Base-by-base conservation (phyloP, 495 filamentous ascomycete species). In the Annulohypoxylon nitens region DNA sequence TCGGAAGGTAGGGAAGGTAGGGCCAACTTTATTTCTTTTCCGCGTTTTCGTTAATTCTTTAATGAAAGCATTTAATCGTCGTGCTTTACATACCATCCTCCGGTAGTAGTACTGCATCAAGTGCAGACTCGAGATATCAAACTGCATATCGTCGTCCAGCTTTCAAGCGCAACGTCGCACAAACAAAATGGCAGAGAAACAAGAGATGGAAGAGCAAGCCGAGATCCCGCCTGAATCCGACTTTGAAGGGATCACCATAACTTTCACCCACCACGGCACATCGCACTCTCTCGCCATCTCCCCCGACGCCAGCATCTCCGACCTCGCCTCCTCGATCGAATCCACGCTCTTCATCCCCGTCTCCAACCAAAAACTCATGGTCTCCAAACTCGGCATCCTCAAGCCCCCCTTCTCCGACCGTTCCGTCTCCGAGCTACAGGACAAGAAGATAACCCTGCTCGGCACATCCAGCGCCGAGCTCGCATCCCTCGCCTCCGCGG, bases 291-390 rank as follows among this genome's bases (percentile, higher is more conserved):
- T 87, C 61, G 69, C 78, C 20, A 81, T 89, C 67, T 65, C 81
- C 6, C 59, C 77, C 8, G 75, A 82, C 65, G 81, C 86, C 26
- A 90, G 88, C 8, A 80, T 91, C 54, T 57, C 86, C 78, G 91
- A 93, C 81, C 91, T 96, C 68, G 85, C 88, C 26, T 63, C 81
- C 59, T 74, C 78, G 26, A 86, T 93, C 70, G 78, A 88, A 57
- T 72, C 77, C 25, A 77, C 73, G 30, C 84, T 95, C 33, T 86
- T 85, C 61, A 90, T 96, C 65, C 91, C 92, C 3, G 70, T 81
- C 25, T 74, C 83, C 9, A 90, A 94, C 80, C 93, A 95, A 78
- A 95, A 94, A 76, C 85, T 93, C 79, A 88, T 95, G 77, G 83
- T 90, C 5, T 86, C 92, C 12, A 90, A 92, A 76, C 84, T 89